These are phyloP conservation scores for Colletotrichum sp. DNA, from an alignment of 2,329 filamentous ascomycete genomes.

Conservation along the genomic window DNA sequence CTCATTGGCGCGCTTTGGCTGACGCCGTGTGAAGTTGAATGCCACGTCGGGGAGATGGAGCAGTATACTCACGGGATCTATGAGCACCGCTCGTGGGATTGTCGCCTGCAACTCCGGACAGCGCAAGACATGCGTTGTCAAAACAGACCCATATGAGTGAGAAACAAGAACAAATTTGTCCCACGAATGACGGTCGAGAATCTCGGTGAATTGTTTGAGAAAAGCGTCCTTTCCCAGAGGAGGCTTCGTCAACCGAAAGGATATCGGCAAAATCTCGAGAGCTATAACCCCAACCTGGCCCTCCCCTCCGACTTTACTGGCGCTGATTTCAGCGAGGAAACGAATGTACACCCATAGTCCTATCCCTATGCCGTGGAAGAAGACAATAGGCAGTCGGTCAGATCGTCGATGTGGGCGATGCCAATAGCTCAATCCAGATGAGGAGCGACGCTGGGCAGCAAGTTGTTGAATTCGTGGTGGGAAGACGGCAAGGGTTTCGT, in stretches of 20 bases:
- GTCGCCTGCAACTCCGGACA: constrained; percentile 51
- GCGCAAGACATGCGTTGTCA: constrained; percentile 66
- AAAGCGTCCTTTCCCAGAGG: constrained; percentile 59
- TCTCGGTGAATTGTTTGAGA: constrained; percentile 57
- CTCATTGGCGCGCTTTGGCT: constrained; percentile 65
- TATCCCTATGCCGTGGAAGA: constrained; percentile 75
- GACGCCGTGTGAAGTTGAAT: constrained; percentile 70
- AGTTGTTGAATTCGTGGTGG: constrained; percentile 18
- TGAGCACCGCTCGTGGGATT: constrained; percentile 51
- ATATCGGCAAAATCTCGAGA: constrained; percentile 70
- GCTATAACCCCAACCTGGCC: constrained; percentile 67
- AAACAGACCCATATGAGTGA: constrained; percentile 66
- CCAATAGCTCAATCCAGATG: constrained; percentile 69
- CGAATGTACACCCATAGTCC: constrained; percentile 67
- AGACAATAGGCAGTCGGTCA: constrained; percentile 63
- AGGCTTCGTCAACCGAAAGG: constrained; percentile 62
- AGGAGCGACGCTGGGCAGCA: constrained; percentile 56
- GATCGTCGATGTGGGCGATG: constrained; percentile 65
- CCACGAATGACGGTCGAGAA: constrained; percentile 64
- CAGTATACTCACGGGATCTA: constrained; percentile 70
- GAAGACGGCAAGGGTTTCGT: background rate
- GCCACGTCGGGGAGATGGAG: constrained; percentile 74
- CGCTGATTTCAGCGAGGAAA: constrained; percentile 59
- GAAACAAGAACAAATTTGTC: constrained; percentile 63
- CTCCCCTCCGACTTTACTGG: background rate